Conservation (phyloP, 106 monocot genomes). For the Dactylorhiza incarnata region DNA sequence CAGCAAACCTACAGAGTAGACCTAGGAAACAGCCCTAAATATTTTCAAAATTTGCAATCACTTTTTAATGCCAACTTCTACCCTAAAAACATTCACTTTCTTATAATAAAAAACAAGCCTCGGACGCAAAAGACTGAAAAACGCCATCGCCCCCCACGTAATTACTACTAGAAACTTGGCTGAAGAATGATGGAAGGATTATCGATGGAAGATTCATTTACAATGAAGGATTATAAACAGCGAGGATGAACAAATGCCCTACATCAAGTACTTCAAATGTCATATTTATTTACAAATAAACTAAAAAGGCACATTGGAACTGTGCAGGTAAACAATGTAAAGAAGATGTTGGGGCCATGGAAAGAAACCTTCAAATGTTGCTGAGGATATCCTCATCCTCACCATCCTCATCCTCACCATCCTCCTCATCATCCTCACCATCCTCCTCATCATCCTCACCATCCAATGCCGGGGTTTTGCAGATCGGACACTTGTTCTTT, state of each 20-base stretch:
- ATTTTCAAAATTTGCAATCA: too few relatives aligned
- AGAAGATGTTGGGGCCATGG: neutral
- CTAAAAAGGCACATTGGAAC: neutral
- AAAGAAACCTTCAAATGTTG: neutral
- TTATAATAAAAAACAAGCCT: too few relatives aligned
- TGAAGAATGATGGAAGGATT: too few relatives aligned
- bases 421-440: neutral
- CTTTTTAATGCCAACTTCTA: too few relatives aligned
- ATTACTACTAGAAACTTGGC: too few relatives aligned
- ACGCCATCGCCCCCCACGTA: too few relatives aligned
- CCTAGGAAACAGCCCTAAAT: too few relatives aligned
- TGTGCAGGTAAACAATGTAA: neutral
- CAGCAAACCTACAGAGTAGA: too few relatives aligned
- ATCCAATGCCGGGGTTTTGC: conserved; percentile 47
- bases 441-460: conserved; percentile 16
- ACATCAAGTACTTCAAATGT: neutral
- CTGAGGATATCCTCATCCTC: too few relatives aligned
- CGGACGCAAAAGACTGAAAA: too few relatives aligned
- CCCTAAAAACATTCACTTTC: too few relatives aligned
- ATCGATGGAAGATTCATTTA: neutral
- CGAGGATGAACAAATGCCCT: neutral
- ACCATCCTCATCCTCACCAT: too few relatives aligned
- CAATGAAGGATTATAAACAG: neutral
- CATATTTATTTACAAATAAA: neutral
- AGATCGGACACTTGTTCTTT: conserved; percentile 76